These are phyloP conservation scores for Leishmania major DNA, from an alignment of 208 protist genomes.

Conservation along the genomic window DNA sequence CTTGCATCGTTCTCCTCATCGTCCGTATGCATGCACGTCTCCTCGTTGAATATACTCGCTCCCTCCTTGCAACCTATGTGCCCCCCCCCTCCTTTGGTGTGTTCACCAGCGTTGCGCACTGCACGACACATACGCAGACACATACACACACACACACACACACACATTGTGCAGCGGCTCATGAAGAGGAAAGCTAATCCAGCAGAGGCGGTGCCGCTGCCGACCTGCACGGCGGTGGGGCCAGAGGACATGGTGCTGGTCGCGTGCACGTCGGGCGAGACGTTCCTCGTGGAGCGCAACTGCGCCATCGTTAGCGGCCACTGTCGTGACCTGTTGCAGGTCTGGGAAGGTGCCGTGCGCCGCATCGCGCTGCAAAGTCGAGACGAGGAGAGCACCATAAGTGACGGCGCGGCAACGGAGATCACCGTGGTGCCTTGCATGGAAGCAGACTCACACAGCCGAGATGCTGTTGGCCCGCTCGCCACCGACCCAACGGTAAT, in stretches of 20 bases:
- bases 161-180: background rate
- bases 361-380: background rate
- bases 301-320: constrained; percentile 58
- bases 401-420: background rate
- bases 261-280: constrained; percentile 41
- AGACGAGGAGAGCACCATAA: constrained; percentile 3
- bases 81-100: background rate
- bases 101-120: background rate
- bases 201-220: constrained; percentile 21
- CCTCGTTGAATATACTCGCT: background rate
- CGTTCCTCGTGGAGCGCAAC: constrained; percentile 69
- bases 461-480: background rate
- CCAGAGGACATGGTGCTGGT: constrained; percentile 54
- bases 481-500: constrained; percentile 11
- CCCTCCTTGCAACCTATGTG: background rate
- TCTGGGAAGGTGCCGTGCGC: constrained; percentile 27
- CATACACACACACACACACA: background rate
- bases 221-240: constrained; percentile 27
- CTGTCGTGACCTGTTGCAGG: constrained; percentile 34
- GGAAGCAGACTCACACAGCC: background rate
- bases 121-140: too few relatives aligned
- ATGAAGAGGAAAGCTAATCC: constrained; percentile 30
- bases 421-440: background rate
- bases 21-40: background rate
- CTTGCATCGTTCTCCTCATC: background rate